A percentile compares a stretch with the other conserved stretches of the same genome.
phyloP scores from a whole-genome alignment of 108 stramenopile genomes.

The Bacterosira constricta region DNA sequence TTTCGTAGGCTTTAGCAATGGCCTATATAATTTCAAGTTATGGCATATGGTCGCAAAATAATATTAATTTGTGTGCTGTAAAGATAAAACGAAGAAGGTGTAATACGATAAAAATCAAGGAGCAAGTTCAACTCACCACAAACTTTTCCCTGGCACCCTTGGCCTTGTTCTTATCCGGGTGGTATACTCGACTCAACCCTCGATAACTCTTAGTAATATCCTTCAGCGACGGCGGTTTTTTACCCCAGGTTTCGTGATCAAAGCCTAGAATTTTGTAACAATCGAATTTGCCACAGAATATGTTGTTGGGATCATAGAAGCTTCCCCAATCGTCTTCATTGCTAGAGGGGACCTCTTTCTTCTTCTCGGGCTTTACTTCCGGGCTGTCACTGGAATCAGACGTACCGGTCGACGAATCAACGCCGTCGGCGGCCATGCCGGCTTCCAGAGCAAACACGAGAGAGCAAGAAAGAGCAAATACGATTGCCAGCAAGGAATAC shows the following conservation, averaged over 20 bases:
- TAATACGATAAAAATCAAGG: too few relatives aligned
- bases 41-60: too few relatives aligned
- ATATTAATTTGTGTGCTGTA: too few relatives aligned
- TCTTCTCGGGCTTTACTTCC: background rate
- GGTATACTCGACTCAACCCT: conserved; percentile 71
- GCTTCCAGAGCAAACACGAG: conserved; percentile 1
- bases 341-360: background rate
- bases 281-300: conserved; percentile 88
- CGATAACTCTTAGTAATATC: conserved; percentile 83
- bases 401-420: background rate
- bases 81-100: too few relatives aligned
- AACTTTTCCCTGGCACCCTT: conserved; percentile 82
- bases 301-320: conserved; percentile 84
- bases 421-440: background rate
- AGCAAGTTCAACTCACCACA: conserved; percentile 55
- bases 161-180: conserved; percentile 87
- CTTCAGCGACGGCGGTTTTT: conserved; percentile 61
- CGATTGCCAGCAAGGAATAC: background rate
- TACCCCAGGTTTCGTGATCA: conserved; percentile 76
- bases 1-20: conserved; percentile 84
- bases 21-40: too few relatives aligned
- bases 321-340: conserved; percentile 74
- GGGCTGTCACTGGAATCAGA: background rate
- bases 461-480: conserved; percentile 1
- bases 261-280: conserved; percentile 90